Evolutionary conservation across 2,329 filamentous ascomycete species (phyloP).

Genomic region (Pseudomassariella vexata): DNA sequence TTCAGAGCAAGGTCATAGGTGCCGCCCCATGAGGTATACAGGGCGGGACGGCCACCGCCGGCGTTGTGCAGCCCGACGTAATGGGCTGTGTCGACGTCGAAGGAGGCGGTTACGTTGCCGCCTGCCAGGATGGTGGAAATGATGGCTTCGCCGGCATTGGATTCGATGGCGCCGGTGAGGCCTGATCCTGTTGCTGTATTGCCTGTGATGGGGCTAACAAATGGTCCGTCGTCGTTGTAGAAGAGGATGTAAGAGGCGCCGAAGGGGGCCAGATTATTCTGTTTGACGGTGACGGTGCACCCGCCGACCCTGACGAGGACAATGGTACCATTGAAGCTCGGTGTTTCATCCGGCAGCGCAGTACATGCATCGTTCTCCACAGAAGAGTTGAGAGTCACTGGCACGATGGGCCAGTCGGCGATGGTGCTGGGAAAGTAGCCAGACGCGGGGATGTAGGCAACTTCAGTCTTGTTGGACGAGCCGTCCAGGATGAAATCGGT

Average conservation of each 20-base stretch:
- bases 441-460: conserved; percentile 16
- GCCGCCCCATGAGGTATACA: conserved; percentile 34
- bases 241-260: conserved; percentile 24
- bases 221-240: conserved; percentile 22
- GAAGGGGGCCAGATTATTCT: conserved; percentile 22
- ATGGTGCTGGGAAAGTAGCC: conserved; percentile 16
- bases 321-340: conserved; percentile 11
- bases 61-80: conserved; percentile 15
- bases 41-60: conserved; percentile 12
- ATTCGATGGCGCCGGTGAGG: conserved; percentile 17
- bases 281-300: conserved; percentile 14
- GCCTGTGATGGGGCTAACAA: conserved; percentile 10
- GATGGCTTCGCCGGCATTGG: conserved; percentile 23
- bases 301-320: conserved; percentile 12
- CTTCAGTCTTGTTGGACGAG: conserved; percentile 14
- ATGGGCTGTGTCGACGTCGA: conserved; percentile 12
- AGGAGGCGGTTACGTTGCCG: conserved; percentile 22
- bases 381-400: conserved; percentile 17
- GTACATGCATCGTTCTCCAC: conserved; percentile 18
- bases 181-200: conserved; percentile 9
- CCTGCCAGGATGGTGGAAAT: conserved; percentile 21
- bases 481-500: conserved; percentile 14
- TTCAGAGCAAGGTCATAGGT: conserved; percentile 34
- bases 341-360: conserved; percentile 12
- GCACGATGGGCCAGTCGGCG: conserved; percentile 17